Conservation (phyloP, 495 filamentous ascomycete species). For the Aspergillus ellipticus region DNA sequence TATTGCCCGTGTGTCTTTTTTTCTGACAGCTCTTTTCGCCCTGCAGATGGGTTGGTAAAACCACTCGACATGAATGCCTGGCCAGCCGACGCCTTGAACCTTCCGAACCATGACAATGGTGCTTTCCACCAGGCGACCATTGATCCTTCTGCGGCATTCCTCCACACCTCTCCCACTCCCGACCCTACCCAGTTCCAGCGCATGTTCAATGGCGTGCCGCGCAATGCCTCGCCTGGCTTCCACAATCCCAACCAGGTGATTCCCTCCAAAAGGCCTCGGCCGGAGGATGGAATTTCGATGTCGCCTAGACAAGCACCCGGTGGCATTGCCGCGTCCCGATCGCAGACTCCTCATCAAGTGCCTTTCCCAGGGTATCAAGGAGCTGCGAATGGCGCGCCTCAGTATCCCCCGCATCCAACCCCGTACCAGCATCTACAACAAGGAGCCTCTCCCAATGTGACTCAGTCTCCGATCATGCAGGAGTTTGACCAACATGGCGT, state of each 20-base stretch:
- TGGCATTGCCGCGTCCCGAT: constrained; percentile 75
- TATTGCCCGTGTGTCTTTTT: constrained; percentile 13
- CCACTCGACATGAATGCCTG: constrained; percentile 73
- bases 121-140: constrained; percentile 60
- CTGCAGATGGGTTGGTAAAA: constrained; percentile 57
- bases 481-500: constrained; percentile 62
- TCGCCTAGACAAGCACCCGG: constrained; percentile 77
- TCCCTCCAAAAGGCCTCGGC: constrained; percentile 81
- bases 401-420: constrained; percentile 52
- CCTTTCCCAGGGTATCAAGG: constrained; percentile 61
- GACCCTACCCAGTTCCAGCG: constrained; percentile 60
- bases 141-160: constrained; percentile 53
- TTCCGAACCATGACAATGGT: constrained; percentile 73
- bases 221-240: constrained; percentile 77
- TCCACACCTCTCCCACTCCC: constrained; percentile 49
- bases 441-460: constrained; percentile 74
- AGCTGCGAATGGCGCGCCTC: constrained; percentile 52
- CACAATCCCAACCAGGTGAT: constrained; percentile 73
- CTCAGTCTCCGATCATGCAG: constrained; percentile 87
- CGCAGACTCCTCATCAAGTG: constrained; percentile 83
- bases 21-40: constrained; percentile 22
- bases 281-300: constrained; percentile 78
- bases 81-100: constrained; percentile 71
- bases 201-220: constrained; percentile 80
- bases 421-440: constrained; percentile 83